Percentiles rank a stretch among this genome's conserved stretches.
Conservation (phyloP, 257 asterid genomes). For the Striga asiatica region DNA sequence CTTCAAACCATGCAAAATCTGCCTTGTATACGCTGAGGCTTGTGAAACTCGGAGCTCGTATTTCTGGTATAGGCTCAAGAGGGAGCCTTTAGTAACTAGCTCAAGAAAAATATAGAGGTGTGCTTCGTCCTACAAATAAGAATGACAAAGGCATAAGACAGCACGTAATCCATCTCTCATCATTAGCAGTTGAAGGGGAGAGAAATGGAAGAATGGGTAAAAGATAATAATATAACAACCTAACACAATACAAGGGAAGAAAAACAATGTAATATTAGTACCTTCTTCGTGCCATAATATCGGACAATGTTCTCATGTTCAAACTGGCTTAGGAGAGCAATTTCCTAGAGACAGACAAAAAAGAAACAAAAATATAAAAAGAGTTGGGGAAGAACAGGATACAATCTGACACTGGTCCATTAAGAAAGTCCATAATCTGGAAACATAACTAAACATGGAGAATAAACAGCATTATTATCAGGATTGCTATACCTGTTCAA, state of each 20-base stretch:
- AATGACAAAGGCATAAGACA: not conserved
- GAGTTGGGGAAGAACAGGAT: not conserved
- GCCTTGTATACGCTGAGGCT: constrained; percentile 72
- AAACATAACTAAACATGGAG: not conserved
- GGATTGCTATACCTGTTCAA: not conserved
- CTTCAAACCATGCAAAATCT: constrained; percentile 77
- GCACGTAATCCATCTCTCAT: not conserved
- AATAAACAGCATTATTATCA: not conserved
- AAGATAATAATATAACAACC: not conserved
- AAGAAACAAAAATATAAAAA: not conserved
- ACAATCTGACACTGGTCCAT: not conserved
- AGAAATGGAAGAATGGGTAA: not conserved
- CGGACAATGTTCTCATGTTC: not conserved
- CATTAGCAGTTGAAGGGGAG: not conserved
- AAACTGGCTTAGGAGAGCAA: not conserved
- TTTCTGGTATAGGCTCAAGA: constrained; percentile 34
- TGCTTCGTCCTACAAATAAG: constrained; percentile 46
- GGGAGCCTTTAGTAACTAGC: constrained; percentile 71
- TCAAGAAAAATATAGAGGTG: constrained; percentile 27
- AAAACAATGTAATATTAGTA: not conserved
- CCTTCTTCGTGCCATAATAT: not conserved
- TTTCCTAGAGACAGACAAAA: not conserved
- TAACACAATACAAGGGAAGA: not conserved
- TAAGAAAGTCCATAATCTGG: not conserved
- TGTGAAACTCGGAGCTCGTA: constrained; percentile 62